Conservation (phyloP, 2,329 filamentous ascomycete genomes). For the Apiospora sp. region DNA sequence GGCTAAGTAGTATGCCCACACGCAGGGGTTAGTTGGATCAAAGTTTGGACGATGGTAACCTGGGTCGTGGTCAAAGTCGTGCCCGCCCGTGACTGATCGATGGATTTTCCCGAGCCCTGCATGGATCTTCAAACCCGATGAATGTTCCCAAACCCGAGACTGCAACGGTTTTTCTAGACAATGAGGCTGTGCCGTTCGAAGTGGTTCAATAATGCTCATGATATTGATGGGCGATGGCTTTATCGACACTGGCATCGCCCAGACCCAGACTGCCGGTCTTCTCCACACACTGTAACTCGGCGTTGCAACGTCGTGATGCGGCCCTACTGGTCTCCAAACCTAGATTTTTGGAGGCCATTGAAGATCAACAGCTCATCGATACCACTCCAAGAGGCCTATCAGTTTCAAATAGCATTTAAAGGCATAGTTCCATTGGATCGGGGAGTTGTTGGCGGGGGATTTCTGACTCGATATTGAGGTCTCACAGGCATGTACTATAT, state of each 20-base stretch:
- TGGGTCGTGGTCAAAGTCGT: slow-evolving; percentile 3
- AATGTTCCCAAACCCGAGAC: not conserved
- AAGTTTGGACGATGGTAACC: not conserved
- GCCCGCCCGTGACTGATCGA: not conserved
- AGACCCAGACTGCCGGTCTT: slow-evolving; percentile 19
- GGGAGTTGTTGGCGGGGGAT: slow-evolving; percentile 10
- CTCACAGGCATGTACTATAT: not conserved
- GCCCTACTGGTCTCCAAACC: not conserved
- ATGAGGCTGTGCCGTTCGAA: not conserved
- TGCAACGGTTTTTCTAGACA: not conserved
- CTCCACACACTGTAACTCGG: not conserved
- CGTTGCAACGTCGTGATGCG: slow-evolving; percentile 18
- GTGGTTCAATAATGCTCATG: not conserved
- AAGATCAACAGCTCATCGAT: slow-evolving; percentile 3
- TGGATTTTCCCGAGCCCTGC: slow-evolving; percentile 14
- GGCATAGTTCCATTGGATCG: not conserved
- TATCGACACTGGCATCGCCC: not conserved
- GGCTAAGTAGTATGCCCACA: not conserved
- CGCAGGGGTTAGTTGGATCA: not conserved
- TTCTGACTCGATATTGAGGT: not conserved
- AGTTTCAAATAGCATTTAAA: not conserved
- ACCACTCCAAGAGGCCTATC: not conserved
- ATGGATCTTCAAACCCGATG: not conserved
- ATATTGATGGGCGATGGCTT: not conserved
- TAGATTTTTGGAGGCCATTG: not conserved